A percentile compares a stretch with the other conserved stretches of the same genome.
Evolutionary conservation across 2,329 filamentous ascomycete genomes (phyloP).

Genomic region (Pseudogymnoascus sp.): DNA sequence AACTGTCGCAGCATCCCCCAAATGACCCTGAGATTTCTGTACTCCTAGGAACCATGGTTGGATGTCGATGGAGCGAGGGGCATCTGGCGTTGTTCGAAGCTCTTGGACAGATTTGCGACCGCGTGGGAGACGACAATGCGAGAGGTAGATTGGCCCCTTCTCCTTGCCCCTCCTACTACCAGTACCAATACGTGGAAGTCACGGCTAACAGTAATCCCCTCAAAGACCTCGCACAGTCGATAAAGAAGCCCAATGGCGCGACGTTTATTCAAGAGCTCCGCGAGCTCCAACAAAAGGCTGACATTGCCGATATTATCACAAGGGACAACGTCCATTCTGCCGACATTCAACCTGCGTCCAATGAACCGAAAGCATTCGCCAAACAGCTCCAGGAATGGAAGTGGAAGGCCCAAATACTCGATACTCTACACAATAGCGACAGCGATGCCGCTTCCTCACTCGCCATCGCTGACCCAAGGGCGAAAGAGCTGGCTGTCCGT

Average conservation of each 20-base stretch:
- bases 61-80: conserved; percentile 3
- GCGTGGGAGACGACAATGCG: not conserved
- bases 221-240: not conserved
- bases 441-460: not conserved
- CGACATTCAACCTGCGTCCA: not conserved
- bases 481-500: not conserved
- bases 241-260: not conserved
- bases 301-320: not conserved
- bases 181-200: not conserved
- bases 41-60: not conserved
- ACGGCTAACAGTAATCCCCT: not conserved
- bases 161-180: not conserved
- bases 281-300: not conserved
- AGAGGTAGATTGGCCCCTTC: conserved; percentile 2
- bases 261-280: not conserved
- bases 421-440: not conserved
- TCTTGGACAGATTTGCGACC: conserved; percentile 4
- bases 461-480: not conserved
- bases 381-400: not conserved
- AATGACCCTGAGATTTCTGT: not conserved
- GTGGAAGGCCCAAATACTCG: not conserved
- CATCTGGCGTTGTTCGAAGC: conserved; percentile 8
- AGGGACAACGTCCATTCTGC: not conserved
- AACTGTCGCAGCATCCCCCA: not conserved
- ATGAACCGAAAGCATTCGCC: not conserved